phyloP scores from a whole-genome alignment of 1,139 yeast species.

The Taphrina confusa region DNA sequence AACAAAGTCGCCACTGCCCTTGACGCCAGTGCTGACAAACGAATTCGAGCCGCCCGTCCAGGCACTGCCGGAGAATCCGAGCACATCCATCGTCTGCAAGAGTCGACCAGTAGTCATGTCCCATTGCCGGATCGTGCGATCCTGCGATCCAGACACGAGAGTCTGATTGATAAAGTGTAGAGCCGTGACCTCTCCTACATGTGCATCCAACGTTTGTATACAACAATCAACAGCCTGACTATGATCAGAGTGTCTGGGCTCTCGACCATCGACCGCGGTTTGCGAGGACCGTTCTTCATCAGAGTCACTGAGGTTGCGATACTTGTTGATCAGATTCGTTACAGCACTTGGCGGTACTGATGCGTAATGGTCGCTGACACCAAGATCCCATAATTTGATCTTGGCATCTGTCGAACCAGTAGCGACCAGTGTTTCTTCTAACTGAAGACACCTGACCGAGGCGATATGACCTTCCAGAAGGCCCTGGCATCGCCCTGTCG shows the following conservation, averaged over 20 bases:
- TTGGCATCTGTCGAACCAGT: slow-evolving; percentile 68
- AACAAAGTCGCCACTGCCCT: slow-evolving; percentile 49
- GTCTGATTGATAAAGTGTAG: slow-evolving; percentile 55
- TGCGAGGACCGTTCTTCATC: slow-evolving; percentile 41
- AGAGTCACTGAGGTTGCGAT: slow-evolving; percentile 20
- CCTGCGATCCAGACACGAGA: slow-evolving; percentile 61
- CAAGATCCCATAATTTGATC: slow-evolving; percentile 61
- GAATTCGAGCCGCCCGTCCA: slow-evolving; percentile 9
- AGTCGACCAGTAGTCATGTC: slow-evolving; percentile 60
- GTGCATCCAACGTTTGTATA: slow-evolving; percentile 59
- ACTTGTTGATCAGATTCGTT: slow-evolving; percentile 25
- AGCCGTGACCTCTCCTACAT: slow-evolving; percentile 65
- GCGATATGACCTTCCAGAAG: slow-evolving; percentile 53
- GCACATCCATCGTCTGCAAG: slow-evolving; percentile 61
- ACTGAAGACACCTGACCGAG: slow-evolving; percentile 59
- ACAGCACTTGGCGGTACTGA: slow-evolving; percentile 11
- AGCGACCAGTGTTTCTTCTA: slow-evolving; percentile 56
- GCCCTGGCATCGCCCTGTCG: slow-evolving; percentile 50
- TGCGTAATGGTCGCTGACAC: slow-evolving; percentile 43
- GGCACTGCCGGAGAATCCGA: slow-evolving; percentile 41
- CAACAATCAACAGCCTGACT: slow-evolving; percentile 43
- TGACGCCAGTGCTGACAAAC: slow-evolving; percentile 1
- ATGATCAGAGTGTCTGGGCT: slow-evolving; percentile 2
- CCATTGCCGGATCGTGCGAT: slow-evolving; percentile 63
- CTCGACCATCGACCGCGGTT: slow-evolving; percentile 43